Base-by-base conservation (phyloP, 495 filamentous ascomycete species). In the Aspergillus leporis region DNA sequence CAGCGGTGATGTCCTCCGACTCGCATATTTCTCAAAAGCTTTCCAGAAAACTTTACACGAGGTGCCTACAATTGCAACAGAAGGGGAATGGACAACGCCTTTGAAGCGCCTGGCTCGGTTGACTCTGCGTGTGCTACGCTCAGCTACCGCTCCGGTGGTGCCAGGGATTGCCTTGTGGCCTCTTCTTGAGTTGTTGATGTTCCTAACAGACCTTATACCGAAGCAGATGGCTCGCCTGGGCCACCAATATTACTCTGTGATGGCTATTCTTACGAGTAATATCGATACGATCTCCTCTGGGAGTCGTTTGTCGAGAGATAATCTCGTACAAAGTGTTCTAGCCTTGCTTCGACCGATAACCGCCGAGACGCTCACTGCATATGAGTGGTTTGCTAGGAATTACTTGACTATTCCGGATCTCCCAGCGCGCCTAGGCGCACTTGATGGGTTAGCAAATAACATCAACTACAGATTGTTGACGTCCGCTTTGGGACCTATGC, bases 401-500 rank as follows among this genome's bases (percentile, higher is more conserved):
- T 85, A 84, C 63, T 73, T 90, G 31, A 77, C 73, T 5, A 74
- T 82, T 9, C 76, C 82, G 0, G 67, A 81, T 45, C 70, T 84
- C 19, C 66, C 65, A 34, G 59, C 58, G 28, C 67, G 68, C 38
- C 65, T 82, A 13, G 78, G 74, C n/a, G 66, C 64, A 9, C 69
- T 86, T 32, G 74, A 82, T 58, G 59, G 45, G 3, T 51, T 89
- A 45, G 78, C 81, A 31, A 73, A 73, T 43, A 66, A 68, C 21
- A 77, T 84, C 25, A 82, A 85, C 53, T 83, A 82, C 55, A 81
- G 80, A 51, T 63, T 83, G 51, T 68, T 87, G 9, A 80, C 81
- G 2, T 74, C 71, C 48, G 76, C 82, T 0, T 55, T 87, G 36
- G 71, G 72, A 16, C 41, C 74, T 46, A 56, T 69, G n/a, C 59